These are phyloP conservation scores for Ophiostoma angusticollis DNA, from an alignment of 2,329 filamentous ascomycete species.

Conservation along the genomic window DNA sequence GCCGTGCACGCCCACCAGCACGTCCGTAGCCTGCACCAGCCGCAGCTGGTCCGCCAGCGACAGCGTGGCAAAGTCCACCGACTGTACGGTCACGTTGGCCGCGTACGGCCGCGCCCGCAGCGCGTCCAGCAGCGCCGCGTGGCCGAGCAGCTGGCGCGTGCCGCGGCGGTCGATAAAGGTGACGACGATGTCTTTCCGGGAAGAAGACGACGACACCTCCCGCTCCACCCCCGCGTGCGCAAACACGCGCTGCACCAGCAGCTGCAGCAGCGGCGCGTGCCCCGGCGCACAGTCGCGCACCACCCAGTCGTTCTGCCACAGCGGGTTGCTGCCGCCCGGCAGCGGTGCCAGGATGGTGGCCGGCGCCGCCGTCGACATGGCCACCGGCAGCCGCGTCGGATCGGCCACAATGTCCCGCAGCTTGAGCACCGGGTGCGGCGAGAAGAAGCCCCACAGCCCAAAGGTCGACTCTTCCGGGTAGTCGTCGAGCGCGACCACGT, in stretches of 20 bases:
- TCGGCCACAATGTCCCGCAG: slow-evolving; percentile 14
- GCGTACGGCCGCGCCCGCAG: neutral
- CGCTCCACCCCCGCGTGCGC: too few species aligned
- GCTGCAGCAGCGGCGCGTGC: slow-evolving; percentile 19
- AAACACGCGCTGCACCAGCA: slow-evolving; percentile 22
- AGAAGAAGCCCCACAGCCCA: slow-evolving; percentile 25
- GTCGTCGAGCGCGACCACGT: slow-evolving; percentile 23
- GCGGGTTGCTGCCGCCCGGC: slow-evolving; percentile 27
- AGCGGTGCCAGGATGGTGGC: slow-evolving; percentile 26
- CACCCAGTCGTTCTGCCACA: slow-evolving; percentile 29
- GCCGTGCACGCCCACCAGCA: slow-evolving; percentile 31
- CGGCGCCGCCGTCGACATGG: neutral
- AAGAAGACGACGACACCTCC: too few species aligned
- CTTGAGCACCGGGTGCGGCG: slow-evolving; percentile 19
- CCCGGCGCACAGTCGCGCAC: slow-evolving; percentile 20
- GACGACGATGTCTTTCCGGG: slow-evolving; percentile 15
- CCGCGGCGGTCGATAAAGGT: slow-evolving; percentile 25
- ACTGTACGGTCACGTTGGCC: neutral
- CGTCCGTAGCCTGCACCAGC: slow-evolving; percentile 24
- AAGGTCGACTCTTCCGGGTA: slow-evolving; percentile 23
- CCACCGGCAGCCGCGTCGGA: slow-evolving; percentile 2
- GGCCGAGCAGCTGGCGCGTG: slow-evolving; percentile 20
- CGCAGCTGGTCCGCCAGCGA: slow-evolving; percentile 25
- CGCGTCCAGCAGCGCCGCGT: slow-evolving; percentile 16
- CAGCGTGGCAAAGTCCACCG: slow-evolving; percentile 27